Evolutionary conservation across 2,329 filamentous ascomycete species (phyloP).

Genomic region (Chaetoscypha palmicola): DNA sequence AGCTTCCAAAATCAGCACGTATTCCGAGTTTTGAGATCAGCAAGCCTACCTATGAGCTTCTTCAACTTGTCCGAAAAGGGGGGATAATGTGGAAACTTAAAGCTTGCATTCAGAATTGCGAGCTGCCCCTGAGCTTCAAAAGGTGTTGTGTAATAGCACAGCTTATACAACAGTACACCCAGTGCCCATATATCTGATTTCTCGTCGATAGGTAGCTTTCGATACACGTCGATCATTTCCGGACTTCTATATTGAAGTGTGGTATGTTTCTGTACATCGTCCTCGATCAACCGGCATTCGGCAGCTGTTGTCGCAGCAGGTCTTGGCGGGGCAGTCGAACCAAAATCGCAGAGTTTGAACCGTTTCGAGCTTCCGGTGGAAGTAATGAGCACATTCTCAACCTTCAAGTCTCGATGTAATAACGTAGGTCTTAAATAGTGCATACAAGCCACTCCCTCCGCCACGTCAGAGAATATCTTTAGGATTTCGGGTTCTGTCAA

Average conservation of each 20-base stretch:
- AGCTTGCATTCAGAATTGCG: conserved; percentile 92
- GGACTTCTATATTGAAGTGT: conserved; percentile 96
- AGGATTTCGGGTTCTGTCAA: conserved; percentile 96
- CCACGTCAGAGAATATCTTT: conserved; percentile 92
- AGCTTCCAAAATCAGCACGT: conserved; percentile 41
- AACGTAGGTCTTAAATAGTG: conserved; percentile 94
- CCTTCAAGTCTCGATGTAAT: conserved; percentile 90
- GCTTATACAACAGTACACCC: conserved; percentile 90
- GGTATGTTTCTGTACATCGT: conserved; percentile 94
- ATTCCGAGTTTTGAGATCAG: neutral
- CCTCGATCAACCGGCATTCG: conserved; percentile 88
- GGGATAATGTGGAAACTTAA: conserved; percentile 83
- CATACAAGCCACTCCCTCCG: conserved; percentile 96
- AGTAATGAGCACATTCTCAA: conserved; percentile 89
- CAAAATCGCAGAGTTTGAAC: conserved; percentile 98
- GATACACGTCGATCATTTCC: conserved; percentile 98
- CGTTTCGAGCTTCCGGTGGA: conserved; percentile 54
- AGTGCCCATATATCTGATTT: conserved; percentile 97
- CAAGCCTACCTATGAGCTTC: conserved; percentile 71
- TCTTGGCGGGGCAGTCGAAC: conserved; percentile 76
- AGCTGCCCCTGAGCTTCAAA: conserved; percentile 98
- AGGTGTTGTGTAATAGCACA: conserved; percentile 98
- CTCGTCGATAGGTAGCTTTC: conserved; percentile 93
- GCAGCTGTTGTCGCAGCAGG: conserved; percentile 79
- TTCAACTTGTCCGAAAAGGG: conserved; percentile 85